Evolutionary conservation across 2,329 filamentous ascomycete species (phyloP).

Genomic region (Bipolaris gigantea): DNA sequence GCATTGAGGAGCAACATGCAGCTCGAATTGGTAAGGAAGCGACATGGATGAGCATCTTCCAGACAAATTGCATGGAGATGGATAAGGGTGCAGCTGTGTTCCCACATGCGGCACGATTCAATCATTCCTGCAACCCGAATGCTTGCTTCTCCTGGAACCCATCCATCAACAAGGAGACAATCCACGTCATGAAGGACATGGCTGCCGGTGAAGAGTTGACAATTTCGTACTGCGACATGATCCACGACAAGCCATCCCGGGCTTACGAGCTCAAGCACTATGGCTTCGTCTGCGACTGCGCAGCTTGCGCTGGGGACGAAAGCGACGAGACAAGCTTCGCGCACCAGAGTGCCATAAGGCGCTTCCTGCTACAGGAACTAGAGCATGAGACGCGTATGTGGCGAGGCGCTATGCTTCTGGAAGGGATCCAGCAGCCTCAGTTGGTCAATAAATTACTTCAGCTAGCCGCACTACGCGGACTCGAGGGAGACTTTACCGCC

Average conservation of each 20-base stretch:
- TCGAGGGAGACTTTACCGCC: slow-evolving; percentile 30
- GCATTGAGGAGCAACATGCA: slow-evolving; percentile 38
- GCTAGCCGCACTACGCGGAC: slow-evolving; percentile 31
- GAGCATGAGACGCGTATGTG: slow-evolving; percentile 32
- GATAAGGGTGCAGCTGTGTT: slow-evolving; percentile 41
- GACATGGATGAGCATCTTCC: slow-evolving; percentile 43
- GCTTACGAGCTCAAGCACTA: slow-evolving; percentile 42
- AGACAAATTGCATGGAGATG: slow-evolving; percentile 48
- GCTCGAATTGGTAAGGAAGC: slow-evolving; percentile 27
- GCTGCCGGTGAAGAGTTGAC: slow-evolving; percentile 44
- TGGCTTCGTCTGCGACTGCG: slow-evolving; percentile 44
- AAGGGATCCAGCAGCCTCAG: slow-evolving; percentile 15
- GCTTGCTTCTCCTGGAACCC: slow-evolving; percentile 44
- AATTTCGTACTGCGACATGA: slow-evolving; percentile 44
- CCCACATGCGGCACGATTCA: slow-evolving; percentile 44
- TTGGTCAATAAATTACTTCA: slow-evolving; percentile 31
- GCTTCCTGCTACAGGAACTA: slow-evolving; percentile 38
- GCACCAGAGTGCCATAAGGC: slow-evolving; percentile 33
- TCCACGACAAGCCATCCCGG: slow-evolving; percentile 33
- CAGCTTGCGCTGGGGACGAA: slow-evolving; percentile 38
- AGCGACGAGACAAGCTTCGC: slow-evolving; percentile 32
- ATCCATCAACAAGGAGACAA: slow-evolving; percentile 31
- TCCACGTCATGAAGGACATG: slow-evolving; percentile 43
- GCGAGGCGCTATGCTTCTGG: slow-evolving; percentile 16
- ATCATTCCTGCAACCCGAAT: slow-evolving; percentile 49